Evolutionary conservation across 2,329 filamentous ascomycete species (phyloP).

Genomic region (Stachybotrys chlorohalonatus): DNA sequence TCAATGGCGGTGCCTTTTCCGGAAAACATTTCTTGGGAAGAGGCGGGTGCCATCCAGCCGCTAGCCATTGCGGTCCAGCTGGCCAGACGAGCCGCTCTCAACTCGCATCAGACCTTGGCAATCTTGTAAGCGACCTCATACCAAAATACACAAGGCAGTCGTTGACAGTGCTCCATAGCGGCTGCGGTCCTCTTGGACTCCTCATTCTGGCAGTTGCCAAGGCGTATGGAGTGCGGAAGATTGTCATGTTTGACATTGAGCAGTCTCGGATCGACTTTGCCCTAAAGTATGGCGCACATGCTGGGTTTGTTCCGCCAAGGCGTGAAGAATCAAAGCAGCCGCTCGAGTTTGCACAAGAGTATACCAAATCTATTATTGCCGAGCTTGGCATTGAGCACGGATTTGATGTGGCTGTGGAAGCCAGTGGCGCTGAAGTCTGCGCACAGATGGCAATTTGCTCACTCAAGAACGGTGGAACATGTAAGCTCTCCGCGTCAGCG

Average conservation of each 20-base stretch:
- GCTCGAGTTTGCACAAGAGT: conserved; percentile 6
- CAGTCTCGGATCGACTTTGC: conserved; percentile 13
- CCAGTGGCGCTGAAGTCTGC: conserved; percentile 13
- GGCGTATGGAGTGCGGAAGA: conserved; percentile 15
- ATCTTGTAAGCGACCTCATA: conserved; percentile 13
- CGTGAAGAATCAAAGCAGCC: conserved; percentile 6
- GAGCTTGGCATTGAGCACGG: conserved; percentile 8
- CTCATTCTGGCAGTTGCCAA: conserved; percentile 15
- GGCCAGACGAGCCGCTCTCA: conserved; percentile 34
- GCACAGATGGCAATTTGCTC: conserved; percentile 13
- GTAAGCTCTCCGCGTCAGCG: background rate
- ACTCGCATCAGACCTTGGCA: conserved; percentile 12
- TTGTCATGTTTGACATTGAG: conserved; percentile 19
- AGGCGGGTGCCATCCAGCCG: conserved; percentile 58
- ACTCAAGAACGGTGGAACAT: conserved; percentile 13
- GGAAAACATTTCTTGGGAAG: conserved; percentile 47
- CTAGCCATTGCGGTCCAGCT: conserved; percentile 55
- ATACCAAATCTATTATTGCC: conserved; percentile 7
- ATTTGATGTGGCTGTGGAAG: conserved; percentile 13
- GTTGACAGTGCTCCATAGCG: conserved; percentile 5
- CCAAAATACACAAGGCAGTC: background rate
- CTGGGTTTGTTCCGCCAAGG: conserved; percentile 8
- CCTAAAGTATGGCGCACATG: conserved; percentile 11
- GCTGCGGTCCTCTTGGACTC: conserved; percentile 17
- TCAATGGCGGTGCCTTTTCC: conserved; percentile 60